Evolutionary conservation across 371 early-diverging fungal genomes (phyloP).

Genomic region (Actinomortierella ambigua): DNA sequence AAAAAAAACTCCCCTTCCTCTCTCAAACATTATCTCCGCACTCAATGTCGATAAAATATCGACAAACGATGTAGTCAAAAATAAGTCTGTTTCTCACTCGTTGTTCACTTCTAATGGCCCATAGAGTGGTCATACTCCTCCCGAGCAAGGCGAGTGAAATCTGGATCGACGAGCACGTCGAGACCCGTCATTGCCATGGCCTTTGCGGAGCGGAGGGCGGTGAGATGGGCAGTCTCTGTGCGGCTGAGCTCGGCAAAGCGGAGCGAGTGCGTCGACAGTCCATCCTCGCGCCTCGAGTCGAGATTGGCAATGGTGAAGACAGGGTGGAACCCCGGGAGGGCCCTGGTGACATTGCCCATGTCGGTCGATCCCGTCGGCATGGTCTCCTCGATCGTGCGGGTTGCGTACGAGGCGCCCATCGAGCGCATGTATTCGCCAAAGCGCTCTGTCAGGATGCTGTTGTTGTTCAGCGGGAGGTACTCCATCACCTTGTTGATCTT

Average conservation of each 20-base stretch:
- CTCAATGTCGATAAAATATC: too few relatives aligned
- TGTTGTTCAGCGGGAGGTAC: conserved; percentile 57
- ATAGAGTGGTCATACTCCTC: conserved; percentile 24
- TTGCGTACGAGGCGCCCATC: conserved; percentile 44
- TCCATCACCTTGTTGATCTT: conserved; percentile 54
- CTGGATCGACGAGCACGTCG: conserved; percentile 42
- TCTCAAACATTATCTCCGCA: too few relatives aligned
- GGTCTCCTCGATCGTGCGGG: conserved; percentile 31
- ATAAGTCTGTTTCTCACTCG: not conserved
- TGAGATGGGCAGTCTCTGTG: conserved; percentile 66
- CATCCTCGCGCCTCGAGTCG: conserved; percentile 28
- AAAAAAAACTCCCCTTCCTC: too few relatives aligned
- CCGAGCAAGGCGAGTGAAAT: conserved; percentile 15
- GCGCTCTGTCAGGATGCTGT: conserved; percentile 55
- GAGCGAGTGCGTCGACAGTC: conserved; percentile 31
- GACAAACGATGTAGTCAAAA: too few relatives aligned
- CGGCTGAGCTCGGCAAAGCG: conserved; percentile 63
- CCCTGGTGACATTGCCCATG: not conserved
- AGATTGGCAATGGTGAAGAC: not conserved
- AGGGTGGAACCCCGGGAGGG: not conserved
- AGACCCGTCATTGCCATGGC: conserved; percentile 46
- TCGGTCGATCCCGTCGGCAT: conserved; percentile 1
- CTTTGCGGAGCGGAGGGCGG: conserved; percentile 59
- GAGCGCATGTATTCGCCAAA: conserved; percentile 60
- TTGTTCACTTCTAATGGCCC: conserved; percentile 3